Base-by-base conservation (phyloP, 1,284 basidiomycete species). In the Ganoderma resinaceum region DNA sequence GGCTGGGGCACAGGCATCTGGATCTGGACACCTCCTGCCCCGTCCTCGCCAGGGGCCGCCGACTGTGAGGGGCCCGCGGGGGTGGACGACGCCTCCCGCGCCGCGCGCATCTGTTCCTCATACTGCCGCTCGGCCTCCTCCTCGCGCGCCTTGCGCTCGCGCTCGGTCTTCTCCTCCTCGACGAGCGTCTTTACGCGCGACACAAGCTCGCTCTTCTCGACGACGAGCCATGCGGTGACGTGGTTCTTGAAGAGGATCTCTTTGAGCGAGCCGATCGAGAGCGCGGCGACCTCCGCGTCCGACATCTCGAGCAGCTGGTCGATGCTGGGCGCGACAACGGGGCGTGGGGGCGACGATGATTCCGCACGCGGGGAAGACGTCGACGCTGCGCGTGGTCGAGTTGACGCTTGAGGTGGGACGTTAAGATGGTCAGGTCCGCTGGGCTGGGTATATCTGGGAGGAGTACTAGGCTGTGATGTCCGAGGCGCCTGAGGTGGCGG, bases 121-220 rank as follows among this genome's bases (percentile, higher is more conserved):
- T 76, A 73, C 38, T 74, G 74, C 57, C 87, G 82, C 72, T 86
- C 84, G 63, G 79, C 81, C 73, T 85, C 85, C 72, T 85, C 84
- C 53, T 78, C 81, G 55, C 73, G 69, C 66, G 82, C 79, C 70
- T 84, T 80, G 42, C 88, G 75, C 68, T 84, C 87, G 31, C 89
- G 78, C 67, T 90, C 88, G 31, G 78, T 76, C 71, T 83, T 83
- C 79, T 96, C 95, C 71, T 91, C 88, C 52, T 88, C 86, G 7
- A 95, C 80, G 20, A 95, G 79, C 57, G 82, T 83, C 66, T 81
- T 76, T 9, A 95, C 94, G 72, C 91, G 90, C 35, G 79, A 83
- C 7, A 95, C 91, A 35, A 95, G 80, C 70, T 95, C 94, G 49
- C 85, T 82, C 80, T 95, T 95, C 81, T 93, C 90, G 23, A 92